Conservation (phyloP, 2,329 filamentous ascomycete species). For the Furcasterigmium furcatum region DNA sequence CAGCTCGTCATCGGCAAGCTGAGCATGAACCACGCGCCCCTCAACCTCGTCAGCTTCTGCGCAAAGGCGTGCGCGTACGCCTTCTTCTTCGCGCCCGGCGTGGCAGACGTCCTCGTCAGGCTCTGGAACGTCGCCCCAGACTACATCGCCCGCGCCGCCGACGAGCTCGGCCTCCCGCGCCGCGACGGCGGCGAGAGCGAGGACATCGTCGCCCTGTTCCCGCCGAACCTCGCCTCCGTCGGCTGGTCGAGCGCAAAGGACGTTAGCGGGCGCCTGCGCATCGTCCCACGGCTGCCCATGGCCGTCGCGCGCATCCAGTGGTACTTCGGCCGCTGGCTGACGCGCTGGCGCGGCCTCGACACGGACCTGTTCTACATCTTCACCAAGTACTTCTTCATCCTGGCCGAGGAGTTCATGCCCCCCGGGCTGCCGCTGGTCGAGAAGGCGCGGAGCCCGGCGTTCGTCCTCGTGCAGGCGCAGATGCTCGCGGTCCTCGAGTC, state of each 20-base stretch:
- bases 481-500: slow-evolving; percentile 76
- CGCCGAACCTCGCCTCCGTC: slow-evolving; percentile 56
- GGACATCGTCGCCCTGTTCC: slow-evolving; percentile 67
- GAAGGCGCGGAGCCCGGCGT: slow-evolving; percentile 67
- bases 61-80: slow-evolving; percentile 90
- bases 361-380: slow-evolving; percentile 92
- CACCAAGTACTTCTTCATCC: slow-evolving; percentile 79
- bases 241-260: slow-evolving; percentile 51
- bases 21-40: slow-evolving; percentile 66
- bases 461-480: slow-evolving; percentile 79
- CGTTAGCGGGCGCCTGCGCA: slow-evolving; percentile 57
- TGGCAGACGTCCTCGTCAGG: slow-evolving; percentile 78
- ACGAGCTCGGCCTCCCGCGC: slow-evolving; percentile 64
- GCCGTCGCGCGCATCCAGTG: slow-evolving; percentile 73
- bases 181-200: slow-evolving; percentile 54
- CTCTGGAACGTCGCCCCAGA: slow-evolving; percentile 73
- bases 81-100: slow-evolving; percentile 86
- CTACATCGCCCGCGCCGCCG: slow-evolving; percentile 67
- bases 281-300: slow-evolving; percentile 61
- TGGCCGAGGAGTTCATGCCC: slow-evolving; percentile 72
- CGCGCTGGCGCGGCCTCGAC: slow-evolving; percentile 82
- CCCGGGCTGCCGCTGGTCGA: slow-evolving; percentile 46
- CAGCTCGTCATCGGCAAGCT: slow-evolving; percentile 85
- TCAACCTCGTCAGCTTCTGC: slow-evolving; percentile 76
- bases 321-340: slow-evolving; percentile 79